Base-by-base conservation (phyloP, 139 green algal genomes). In the Eudorina sp. region DNA sequence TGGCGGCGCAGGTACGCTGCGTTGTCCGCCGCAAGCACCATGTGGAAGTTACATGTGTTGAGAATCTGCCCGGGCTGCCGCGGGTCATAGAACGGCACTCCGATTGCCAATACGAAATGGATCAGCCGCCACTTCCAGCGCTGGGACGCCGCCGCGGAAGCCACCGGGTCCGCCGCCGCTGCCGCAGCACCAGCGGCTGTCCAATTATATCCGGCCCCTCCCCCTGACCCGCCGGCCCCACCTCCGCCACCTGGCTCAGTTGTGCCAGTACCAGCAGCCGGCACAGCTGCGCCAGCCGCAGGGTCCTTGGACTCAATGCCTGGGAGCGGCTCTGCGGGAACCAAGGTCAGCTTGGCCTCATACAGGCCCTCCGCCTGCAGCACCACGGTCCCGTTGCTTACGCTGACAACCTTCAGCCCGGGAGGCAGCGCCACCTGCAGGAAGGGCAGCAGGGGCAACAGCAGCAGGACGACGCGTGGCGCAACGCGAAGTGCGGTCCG, bases 41-140 rank as follows among this genome's bases (percentile, higher is more conserved):
- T 91, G 58, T 90, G 83, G 55, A 84, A 74, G 83, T 93, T 93
- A 69, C 86, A 51, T 21, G 83, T 81, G 68, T 88, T 80, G 46
- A 88, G 83, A 34, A 88, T 88, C 51, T 88, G 83, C 25, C 46
- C 48, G 4, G 83, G 83, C 51, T 88, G 83, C 0, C 83, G 68
- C 23, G 83, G 51, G 51, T 88, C 83, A 51, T 88, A 88, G 83
- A 88, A 88, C 1, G 83, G 69, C 48, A 88, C 83, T 9, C 83
- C 83, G 25, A 88, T 72, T 1, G 86, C 43, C 58, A 91, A 25
- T 48, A 74, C 72, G 41, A 93, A 93, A 51, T 62, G 60, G 2
- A 93, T 83, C 70, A 93, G 84, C 60, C 89, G 77, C 90, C 90
- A 93, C 25, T 88, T 88, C 87, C 87, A 93, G 31, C 90, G 90